These are phyloP conservation scores for Curvularia sp. DNA, from an alignment of 2,329 filamentous ascomycete genomes.

Conservation along the genomic window DNA sequence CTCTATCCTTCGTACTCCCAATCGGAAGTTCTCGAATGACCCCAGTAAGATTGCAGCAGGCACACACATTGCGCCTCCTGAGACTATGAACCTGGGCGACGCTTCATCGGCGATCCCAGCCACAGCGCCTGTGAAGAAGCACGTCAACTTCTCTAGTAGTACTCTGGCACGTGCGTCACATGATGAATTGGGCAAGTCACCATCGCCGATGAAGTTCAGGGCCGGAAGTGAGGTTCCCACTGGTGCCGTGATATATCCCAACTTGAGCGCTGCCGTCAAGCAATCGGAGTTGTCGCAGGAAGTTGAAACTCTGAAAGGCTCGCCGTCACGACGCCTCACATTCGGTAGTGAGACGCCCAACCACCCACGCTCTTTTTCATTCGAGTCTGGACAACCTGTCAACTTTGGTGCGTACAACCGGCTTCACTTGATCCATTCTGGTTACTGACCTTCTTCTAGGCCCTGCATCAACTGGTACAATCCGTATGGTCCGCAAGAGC, in stretches of 20 bases:
- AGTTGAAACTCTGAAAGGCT: constrained; percentile 32
- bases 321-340: constrained; percentile 46
- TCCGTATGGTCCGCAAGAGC: constrained; percentile 56
- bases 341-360: constrained; percentile 39
- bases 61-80: constrained; percentile 60
- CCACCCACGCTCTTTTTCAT: constrained; percentile 56
- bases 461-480: constrained; percentile 47
- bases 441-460: constrained; percentile 25
- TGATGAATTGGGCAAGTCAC: constrained; percentile 44
- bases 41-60: constrained; percentile 66
- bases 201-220: constrained; percentile 46
- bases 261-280: constrained; percentile 37
- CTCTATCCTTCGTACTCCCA: constrained; percentile 67
- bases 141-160: constrained; percentile 79
- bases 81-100: constrained; percentile 55
- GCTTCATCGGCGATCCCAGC: constrained; percentile 61
- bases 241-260: constrained; percentile 44
- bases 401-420: constrained; percentile 44
- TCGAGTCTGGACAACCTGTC: constrained; percentile 55
- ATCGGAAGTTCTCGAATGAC: constrained; percentile 66
- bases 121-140: constrained; percentile 77
- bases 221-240: constrained; percentile 45
- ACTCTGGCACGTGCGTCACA: constrained; percentile 59
- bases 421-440: neutral
- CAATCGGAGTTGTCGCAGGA: constrained; percentile 49